phyloP scores from a whole-genome alignment of 2,329 filamentous ascomycete species.

The Mycosphaerella sp. region DNA sequence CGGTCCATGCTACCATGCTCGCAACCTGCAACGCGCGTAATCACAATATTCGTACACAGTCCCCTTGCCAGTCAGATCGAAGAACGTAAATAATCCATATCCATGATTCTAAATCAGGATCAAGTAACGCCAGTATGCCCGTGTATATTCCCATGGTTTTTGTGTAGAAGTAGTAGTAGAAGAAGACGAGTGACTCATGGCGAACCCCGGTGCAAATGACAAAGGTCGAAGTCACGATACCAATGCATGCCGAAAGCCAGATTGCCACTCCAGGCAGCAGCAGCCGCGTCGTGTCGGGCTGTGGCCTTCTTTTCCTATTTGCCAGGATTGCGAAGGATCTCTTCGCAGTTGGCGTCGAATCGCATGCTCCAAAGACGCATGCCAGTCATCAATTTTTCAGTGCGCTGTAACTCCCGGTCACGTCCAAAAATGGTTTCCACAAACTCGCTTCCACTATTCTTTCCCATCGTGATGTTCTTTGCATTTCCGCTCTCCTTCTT shows the following conservation, averaged over 20 bases:
- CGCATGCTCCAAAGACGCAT: slow-evolving; percentile 86
- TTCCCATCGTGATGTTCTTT: slow-evolving; percentile 71
- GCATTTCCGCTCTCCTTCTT: slow-evolving; percentile 59
- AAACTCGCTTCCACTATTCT: slow-evolving; percentile 89
- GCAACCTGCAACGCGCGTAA: not conserved
- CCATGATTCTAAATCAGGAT: not conserved
- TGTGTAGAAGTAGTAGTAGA: not conserved
- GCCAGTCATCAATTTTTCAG: slow-evolving; percentile 86
- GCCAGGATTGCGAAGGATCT: slow-evolving; percentile 61
- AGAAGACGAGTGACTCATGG: slow-evolving; percentile 10
- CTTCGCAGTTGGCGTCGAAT: slow-evolving; percentile 93
- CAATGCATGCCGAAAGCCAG: slow-evolving; percentile 7
- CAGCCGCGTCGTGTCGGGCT: slow-evolving; percentile 10
- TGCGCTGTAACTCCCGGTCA: slow-evolving; percentile 81
- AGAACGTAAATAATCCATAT: not conserved
- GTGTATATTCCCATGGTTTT: slow-evolving; percentile 1
- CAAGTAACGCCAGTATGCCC: slow-evolving; percentile 3
- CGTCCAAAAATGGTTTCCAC: slow-evolving; percentile 92
- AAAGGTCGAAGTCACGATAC: slow-evolving; percentile 9
- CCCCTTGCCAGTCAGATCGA: slow-evolving; percentile 1
- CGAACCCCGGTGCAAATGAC: slow-evolving; percentile 9
- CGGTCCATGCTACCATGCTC: slow-evolving; percentile 3
- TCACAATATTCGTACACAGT: slow-evolving; percentile 1
- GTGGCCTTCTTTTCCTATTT: slow-evolving; percentile 30
- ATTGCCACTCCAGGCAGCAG: slow-evolving; percentile 25